Evolutionary conservation across 2,329 filamentous ascomycete genomes (phyloP), one percentile per base, ranked within the genome.

Genomic region (Cladophialophora chaetospira): DNA sequence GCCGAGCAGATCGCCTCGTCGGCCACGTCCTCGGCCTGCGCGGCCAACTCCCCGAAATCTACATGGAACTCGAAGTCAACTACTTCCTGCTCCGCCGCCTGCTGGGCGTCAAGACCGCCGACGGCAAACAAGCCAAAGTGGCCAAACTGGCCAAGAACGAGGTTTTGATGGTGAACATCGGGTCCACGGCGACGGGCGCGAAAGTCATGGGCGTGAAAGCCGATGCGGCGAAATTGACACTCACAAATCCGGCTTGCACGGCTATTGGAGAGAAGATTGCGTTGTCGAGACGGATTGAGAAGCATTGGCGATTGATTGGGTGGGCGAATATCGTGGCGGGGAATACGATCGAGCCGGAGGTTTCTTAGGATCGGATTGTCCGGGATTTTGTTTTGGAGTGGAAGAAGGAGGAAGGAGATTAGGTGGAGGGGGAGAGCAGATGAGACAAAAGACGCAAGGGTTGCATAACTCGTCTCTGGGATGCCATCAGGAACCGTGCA

Each of bases 161-260:
- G 76, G 91, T 97, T 70, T 88, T 99, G 76, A 97, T 99, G 94
- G 94, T 99, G 65, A 99, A 99, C 82, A 99, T 99, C 72, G 94
- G 94, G 61, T 96, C 91, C 33, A 97, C 93, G 8, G 95, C 94
- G 44, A 97, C 93, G 11, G 94, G 94, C 76, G 94, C 94, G 66
- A 99, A 97, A 85, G 91, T 99, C 52, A 85, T 94, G 57, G 93
- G 91, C 69, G 95, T 97, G 72, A 97, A 94, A 84, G 92, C 93
- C 70, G 94, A 99, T 83, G 93, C 92, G 56, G 94, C 94, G 56
- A 97, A 97, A 81, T 83, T 99, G 65, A 88, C 90, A 58, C 81
- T 99, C 67, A 97, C 92, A 60, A 93, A 86, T 72, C 92, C 92
- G 42, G 94, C 94, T 57, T 99, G 94, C 81, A 99, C 94, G 48